A percentile compares a stretch with the other conserved stretches of the same genome.
These are phyloP conservation scores for Pleurotus pulmonarius DNA, from an alignment of 768 basidiomycete species.

Conservation along the genomic window DNA sequence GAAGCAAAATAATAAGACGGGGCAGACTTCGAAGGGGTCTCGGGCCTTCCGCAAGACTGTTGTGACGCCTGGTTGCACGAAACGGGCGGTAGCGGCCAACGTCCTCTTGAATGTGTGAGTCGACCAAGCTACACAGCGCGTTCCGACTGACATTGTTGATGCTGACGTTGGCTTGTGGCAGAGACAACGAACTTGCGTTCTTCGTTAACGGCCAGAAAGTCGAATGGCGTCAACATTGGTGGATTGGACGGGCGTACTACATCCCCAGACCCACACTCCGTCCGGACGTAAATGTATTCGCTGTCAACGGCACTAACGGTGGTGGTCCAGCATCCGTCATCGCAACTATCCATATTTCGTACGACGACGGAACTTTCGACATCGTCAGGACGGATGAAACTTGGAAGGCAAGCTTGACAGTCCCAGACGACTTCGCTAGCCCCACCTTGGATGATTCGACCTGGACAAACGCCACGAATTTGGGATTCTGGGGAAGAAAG, in stretches of 20 bases:
- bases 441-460: slow-evolving; percentile 24
- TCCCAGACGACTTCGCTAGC: slow-evolving; percentile 24
- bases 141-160: background rate
- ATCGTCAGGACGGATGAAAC: slow-evolving; percentile 24
- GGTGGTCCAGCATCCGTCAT: slow-evolving; percentile 25
- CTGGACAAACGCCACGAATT: slow-evolving; percentile 24
- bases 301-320: slow-evolving; percentile 21
- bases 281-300: slow-evolving; percentile 27
- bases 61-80: slow-evolving; percentile 1
- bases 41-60: slow-evolving; percentile 1
- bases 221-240: slow-evolving; percentile 2
- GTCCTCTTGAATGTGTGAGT: slow-evolving; percentile 5
- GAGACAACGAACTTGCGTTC: slow-evolving; percentile 24
- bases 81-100: slow-evolving; percentile 1
- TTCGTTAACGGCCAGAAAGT: slow-evolving; percentile 3
- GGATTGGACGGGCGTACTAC: slow-evolving; percentile 22
- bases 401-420: slow-evolving; percentile 21
- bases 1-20: background rate
- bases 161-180: background rate
- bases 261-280: slow-evolving; percentile 19
- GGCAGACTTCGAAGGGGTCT: background rate
- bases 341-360: slow-evolving; percentile 25
- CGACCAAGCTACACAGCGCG: background rate
- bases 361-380: slow-evolving; percentile 25
- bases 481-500: background rate